Base-by-base conservation (phyloP, 2,329 filamentous ascomycete genomes). In the Colletotrichum lupini region DNA sequence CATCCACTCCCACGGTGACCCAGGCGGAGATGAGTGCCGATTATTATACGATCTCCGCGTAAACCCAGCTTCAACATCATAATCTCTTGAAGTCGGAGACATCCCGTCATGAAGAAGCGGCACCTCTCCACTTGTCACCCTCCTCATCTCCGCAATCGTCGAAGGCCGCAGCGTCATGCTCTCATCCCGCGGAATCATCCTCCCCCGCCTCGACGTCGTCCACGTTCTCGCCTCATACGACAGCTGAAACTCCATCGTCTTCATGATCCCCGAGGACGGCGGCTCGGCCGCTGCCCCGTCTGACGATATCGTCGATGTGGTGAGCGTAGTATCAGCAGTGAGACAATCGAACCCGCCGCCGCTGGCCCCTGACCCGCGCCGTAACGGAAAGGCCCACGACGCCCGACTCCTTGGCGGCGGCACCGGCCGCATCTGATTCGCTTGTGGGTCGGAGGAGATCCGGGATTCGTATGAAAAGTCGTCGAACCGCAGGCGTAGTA, bases 211-310 rank as follows among this genome's bases (percentile, higher is more conserved):
- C 37, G 37, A 42, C 37, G 37, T 42, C 8, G 46, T 42, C 67
- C 71, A 73, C 32, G 56, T 57, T 11, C 46, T 59, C 16, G 49
- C 49, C n/a, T 73, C 71, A 28, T 73, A 73, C 1, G 71, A 71
- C 2, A 73, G 35, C 28, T 61, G 32, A 5, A 73, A 65, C 35
- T 73, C 71, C 71, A 73, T 73, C 4, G 71, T 73, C 30, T 71
- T 73, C 71, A 73, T 65, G 6, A 73, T 73, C 2, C 71, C 71
- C 1, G 56, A 70, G 2, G 61, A 35, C 3, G 67, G 71, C 2
- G 71, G 71, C 14, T 66, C 67, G 0, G 28, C 4, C 14, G 22
- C 14, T 4, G 35, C n/a, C 5, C 16, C 49, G 16, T 49, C 57
- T 5, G 28, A 26, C 1, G 61, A 59, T 12, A 57, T 19, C 2